Base-by-base conservation (phyloP, 805 yeast species). In the Sugiyamaella boreocaroliniensis region DNA sequence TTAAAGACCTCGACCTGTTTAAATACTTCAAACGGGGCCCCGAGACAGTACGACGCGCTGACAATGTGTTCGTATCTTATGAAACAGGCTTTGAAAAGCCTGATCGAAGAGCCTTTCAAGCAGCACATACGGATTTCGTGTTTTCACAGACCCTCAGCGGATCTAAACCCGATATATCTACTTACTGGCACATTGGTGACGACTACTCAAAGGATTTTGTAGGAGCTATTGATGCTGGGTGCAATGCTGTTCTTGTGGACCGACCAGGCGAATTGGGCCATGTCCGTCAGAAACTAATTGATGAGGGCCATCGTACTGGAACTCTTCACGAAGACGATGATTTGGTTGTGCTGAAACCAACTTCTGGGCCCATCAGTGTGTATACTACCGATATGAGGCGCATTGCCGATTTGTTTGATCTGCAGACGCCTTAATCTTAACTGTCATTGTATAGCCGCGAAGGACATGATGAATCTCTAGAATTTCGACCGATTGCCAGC, bases 181-280 rank as follows among this genome's bases (percentile, higher is more conserved):
- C 18, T 1, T 45, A 16, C 16, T 59, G 62, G 62, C 61, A 59
- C 49, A 53, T 58, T 41, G 62, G 62, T 2, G 62, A 59, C 34
- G 60, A 56, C 41, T n/a, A 41, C 19, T 47, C 37, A 11, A 56
- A 56, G 42, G 62, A 59, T 29, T 45, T 47, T 19, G 37, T 47
- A 11, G 62, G 57, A n/a, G 57, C 61, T 2, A 14, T 48, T 11
- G 46, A 41, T 34, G 53, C 55, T 9, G 61, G 62, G 7, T 56
- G 60, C 60, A 59, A 55, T 40, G 47, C 55, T 6, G 48, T 59
- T 22, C 49, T 56, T 8, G 48, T 59, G 4, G 62, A 58, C 41
- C 45, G 61, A 19, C 45, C 44, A 12, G 51, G 47, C 14, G 32
- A 18, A 14, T 8, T 45, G 42, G 2, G n/a, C 12, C 26, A 45